These are phyloP conservation scores for Pleurotus djamor DNA, from an alignment of 768 basidiomycete genomes.

Conservation along the genomic window DNA sequence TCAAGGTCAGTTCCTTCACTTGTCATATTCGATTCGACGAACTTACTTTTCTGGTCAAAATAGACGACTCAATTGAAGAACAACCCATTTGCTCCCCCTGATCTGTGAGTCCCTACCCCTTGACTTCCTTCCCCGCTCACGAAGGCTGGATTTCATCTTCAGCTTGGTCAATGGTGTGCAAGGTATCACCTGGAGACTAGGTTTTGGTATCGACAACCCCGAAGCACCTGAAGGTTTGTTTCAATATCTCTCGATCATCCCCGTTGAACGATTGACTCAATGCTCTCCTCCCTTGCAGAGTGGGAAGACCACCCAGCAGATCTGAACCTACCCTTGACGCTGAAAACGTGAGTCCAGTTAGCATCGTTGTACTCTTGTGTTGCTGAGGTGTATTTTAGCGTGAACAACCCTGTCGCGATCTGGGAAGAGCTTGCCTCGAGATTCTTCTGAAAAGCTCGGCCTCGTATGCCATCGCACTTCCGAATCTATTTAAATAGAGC, in stretches of 20 bases:
- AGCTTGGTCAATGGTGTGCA: constrained; percentile 54
- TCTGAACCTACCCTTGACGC: constrained; percentile 48
- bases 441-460: constrained; percentile 10
- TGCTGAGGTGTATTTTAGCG: constrained; percentile 24
- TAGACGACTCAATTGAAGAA: constrained; percentile 54
- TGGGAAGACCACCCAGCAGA: constrained; percentile 59
- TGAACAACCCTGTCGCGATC: constrained; percentile 53
- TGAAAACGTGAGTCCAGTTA: constrained; percentile 37
- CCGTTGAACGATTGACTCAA: neutral
- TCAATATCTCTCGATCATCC: neutral
- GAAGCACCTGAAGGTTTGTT: constrained; percentile 51
- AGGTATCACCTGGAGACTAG: constrained; percentile 64
- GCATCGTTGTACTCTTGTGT: too few relatives aligned
- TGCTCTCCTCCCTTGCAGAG: constrained; percentile 28
- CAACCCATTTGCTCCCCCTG: constrained; percentile 53
- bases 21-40: neutral
- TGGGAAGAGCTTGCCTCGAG: constrained; percentile 45
- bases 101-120: constrained; percentile 41
- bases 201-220: constrained; percentile 51
- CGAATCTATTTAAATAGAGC: too few relatives aligned
- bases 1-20: constrained; percentile 30
- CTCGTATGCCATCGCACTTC: too few relatives aligned
- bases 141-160: neutral
- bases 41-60: neutral
- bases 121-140: neutral